These are phyloP conservation scores for Mycena metata DNA, from an alignment of 768 basidiomycete species.

Conservation along the genomic window DNA sequence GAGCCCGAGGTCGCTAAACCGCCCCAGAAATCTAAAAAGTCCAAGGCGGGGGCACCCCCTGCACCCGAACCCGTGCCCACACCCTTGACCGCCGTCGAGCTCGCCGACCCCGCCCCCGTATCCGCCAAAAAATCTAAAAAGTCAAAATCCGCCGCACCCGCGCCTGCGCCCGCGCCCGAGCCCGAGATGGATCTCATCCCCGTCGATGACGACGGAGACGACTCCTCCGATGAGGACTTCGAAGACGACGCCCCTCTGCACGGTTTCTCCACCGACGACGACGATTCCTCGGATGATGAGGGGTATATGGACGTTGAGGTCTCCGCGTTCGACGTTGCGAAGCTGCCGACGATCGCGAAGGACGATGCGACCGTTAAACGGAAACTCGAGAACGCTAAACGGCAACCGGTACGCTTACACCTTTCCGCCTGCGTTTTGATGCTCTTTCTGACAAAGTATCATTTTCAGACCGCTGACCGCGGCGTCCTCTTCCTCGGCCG, in stretches of 20 bases:
- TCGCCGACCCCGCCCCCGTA: slow-evolving; percentile 48
- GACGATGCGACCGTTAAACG: slow-evolving; percentile 85
- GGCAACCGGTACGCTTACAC: slow-evolving; percentile 70
- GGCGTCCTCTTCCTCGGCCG: slow-evolving; percentile 93
- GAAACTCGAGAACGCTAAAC: slow-evolving; percentile 71
- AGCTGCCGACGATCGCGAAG: slow-evolving; percentile 89
- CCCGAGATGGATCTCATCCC: slow-evolving; percentile 13
- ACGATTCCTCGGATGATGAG: slow-evolving; percentile 83
- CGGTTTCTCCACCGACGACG: slow-evolving; percentile 84
- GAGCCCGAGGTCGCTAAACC: slow-evolving; percentile 1
- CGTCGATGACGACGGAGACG: slow-evolving; percentile 27
- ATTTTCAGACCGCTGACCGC: slow-evolving; percentile 65
- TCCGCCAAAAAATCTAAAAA: slow-evolving; percentile 22
- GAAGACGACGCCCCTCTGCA: slow-evolving; percentile 67
- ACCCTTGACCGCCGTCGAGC: slow-evolving; percentile 11
- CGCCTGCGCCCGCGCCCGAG: not conserved
- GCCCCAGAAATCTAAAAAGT: slow-evolving; percentile 36
- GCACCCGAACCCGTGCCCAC: slow-evolving; percentile 8
- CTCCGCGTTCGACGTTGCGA: slow-evolving; percentile 72
- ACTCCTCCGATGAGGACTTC: slow-evolving; percentile 51
- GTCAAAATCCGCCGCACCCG: slow-evolving; percentile 5
- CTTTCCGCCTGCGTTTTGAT: not conserved
- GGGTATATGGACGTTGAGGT: slow-evolving; percentile 64
- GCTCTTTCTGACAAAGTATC: slow-evolving; percentile 19
- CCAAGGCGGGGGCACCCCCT: slow-evolving; percentile 35